Percentiles rank a stretch among this genome's conserved stretches.
Conservation (phyloP, 2,329 filamentous ascomycete species). For the Orbilia blumenaviensis region DNA sequence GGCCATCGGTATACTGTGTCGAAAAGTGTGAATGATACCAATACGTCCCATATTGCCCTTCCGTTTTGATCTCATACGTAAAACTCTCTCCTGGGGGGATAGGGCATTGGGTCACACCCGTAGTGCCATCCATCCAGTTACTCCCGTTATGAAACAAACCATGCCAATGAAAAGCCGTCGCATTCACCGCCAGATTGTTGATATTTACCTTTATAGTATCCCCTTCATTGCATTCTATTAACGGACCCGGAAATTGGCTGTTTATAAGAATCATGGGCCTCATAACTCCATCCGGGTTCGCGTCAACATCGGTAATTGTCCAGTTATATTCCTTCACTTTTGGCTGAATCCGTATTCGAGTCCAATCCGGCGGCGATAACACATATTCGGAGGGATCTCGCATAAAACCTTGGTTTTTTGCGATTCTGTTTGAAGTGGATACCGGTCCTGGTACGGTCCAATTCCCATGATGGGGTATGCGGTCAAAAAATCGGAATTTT, state of each 20-base stretch:
- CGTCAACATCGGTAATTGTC: conserved; percentile 68
- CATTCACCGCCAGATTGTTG: conserved; percentile 73
- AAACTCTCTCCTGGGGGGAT: conserved; percentile 72
- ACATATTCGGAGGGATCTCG: conserved; percentile 66
- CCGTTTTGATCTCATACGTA: conserved; percentile 74
- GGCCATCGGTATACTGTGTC: conserved; percentile 73
- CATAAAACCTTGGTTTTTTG: conserved; percentile 21
- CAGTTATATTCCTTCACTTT: conserved; percentile 66
- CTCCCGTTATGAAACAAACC: conserved; percentile 80
- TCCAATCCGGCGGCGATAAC: conserved; percentile 65
- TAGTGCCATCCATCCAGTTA: conserved; percentile 77
- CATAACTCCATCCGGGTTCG: conserved; percentile 70
- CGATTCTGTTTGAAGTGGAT: not conserved
- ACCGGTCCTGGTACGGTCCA: not conserved
- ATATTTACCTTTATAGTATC: conserved; percentile 76
- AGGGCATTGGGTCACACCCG: conserved; percentile 73
- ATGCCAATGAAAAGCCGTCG: conserved; percentile 77
- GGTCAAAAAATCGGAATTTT: conserved; percentile 14
- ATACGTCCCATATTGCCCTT: conserved; percentile 65
- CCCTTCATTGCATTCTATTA: conserved; percentile 77
- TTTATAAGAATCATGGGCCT: conserved; percentile 75
- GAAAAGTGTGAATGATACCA: conserved; percentile 74
- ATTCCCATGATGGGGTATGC: not conserved
- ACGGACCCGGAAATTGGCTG: conserved; percentile 76
- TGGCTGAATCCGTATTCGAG: conserved; percentile 60